These are phyloP conservation scores for Psilocybe tampanensis DNA, from an alignment of 768 basidiomycete species.

Conservation along the genomic window DNA sequence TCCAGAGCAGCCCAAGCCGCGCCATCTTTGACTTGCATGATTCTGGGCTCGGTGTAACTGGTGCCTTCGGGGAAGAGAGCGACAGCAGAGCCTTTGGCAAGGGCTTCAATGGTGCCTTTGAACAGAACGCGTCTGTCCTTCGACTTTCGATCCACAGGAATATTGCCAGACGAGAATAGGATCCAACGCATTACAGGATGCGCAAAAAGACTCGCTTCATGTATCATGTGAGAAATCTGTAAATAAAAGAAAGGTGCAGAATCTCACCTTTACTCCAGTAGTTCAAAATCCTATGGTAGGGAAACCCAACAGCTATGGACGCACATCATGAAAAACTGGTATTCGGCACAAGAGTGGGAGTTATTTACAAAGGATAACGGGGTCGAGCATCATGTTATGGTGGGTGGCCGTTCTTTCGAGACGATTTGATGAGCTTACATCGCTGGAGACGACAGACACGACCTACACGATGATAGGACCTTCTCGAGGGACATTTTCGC, in stretches of 20 bases:
- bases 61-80: slow-evolving; percentile 95
- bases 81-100: slow-evolving; percentile 79
- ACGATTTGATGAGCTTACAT: not conserved
- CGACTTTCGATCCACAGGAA: slow-evolving; percentile 93
- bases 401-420: slow-evolving; percentile 46
- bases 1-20: slow-evolving; percentile 95
- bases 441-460: slow-evolving; percentile 1
- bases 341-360: slow-evolving; percentile 6
- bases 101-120: slow-evolving; percentile 84
- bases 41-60: slow-evolving; percentile 90
- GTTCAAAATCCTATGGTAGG: slow-evolving; percentile 79
- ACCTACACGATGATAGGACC: slow-evolving; percentile 95
- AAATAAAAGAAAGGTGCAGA: not conserved
- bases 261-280: slow-evolving; percentile 89
- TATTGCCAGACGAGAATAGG: slow-evolving; percentile 90
- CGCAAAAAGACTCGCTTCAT: slow-evolving; percentile 73
- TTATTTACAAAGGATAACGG: slow-evolving; percentile 78
- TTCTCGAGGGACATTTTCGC: slow-evolving; percentile 82
- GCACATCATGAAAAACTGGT: not conserved
- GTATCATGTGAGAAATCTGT: not conserved
- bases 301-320: slow-evolving; percentile 75
- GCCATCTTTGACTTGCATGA: slow-evolving; percentile 93
- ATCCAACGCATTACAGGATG: slow-evolving; percentile 77
- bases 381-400: slow-evolving; percentile 96
- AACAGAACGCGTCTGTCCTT: slow-evolving; percentile 91